These are phyloP conservation scores for Saccharomycopsis capsularis DNA, from an alignment of 805 yeast species.

Conservation along the genomic window DNA sequence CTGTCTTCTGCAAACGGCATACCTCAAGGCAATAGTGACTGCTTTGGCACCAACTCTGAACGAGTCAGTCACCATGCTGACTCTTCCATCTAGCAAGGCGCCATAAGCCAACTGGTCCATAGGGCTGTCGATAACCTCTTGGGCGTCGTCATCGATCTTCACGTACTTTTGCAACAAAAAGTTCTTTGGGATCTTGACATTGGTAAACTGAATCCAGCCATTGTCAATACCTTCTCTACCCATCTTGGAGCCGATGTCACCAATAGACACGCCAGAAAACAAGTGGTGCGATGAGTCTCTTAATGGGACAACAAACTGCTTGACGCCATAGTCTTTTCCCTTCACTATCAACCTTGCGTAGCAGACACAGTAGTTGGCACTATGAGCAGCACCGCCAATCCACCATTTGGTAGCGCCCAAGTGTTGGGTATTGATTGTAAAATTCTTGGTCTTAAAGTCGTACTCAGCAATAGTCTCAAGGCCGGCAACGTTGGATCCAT, in stretches of 20 bases:
- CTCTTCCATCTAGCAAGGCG: conserved; percentile 84
- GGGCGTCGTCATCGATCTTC: conserved; percentile 54
- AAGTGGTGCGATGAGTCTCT: conserved; percentile 69
- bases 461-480: conserved; percentile 91
- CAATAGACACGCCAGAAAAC: conserved; percentile 73
- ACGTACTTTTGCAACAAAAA: conserved; percentile 79
- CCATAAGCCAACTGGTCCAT: conserved; percentile 84
- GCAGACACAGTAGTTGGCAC: conserved; percentile 80
- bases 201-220: conserved; percentile 91
- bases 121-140: conserved; percentile 71
- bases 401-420: conserved; percentile 96
- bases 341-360: conserved; percentile 78
- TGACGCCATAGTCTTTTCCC: conserved; percentile 86
- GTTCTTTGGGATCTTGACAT: conserved; percentile 77
- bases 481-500: conserved; percentile 91
- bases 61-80: conserved; percentile 81
- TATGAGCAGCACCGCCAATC: conserved; percentile 97
- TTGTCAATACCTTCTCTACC: conserved; percentile 94
- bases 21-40: conserved; percentile 77
- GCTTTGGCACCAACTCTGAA: conserved; percentile 74
- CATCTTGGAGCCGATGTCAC: conserved; percentile 94
- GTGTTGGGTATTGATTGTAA: conserved; percentile 79
- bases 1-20: conserved; percentile 86
- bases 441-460: conserved; percentile 56
- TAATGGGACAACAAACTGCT: conserved; percentile 85